Base-by-base conservation (phyloP, 257 asterid species). In the Petunia axillaris region DNA sequence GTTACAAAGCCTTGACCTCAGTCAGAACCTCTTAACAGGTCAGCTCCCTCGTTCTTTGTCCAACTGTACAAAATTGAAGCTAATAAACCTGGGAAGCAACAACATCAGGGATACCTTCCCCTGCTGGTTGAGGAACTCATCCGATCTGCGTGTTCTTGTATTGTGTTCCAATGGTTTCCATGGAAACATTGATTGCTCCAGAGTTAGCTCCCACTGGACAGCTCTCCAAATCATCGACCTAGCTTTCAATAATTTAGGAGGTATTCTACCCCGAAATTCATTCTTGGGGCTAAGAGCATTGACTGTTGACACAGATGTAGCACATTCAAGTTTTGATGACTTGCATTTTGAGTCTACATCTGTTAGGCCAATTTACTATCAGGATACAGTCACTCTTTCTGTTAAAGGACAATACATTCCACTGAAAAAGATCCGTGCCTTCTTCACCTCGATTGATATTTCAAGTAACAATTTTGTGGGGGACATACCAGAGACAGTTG, bases 161-260 rank as follows among this genome's bases (percentile, higher is more conserved):
- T 76, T 91, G 68, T 85, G 88, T 9, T 82, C 55, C 75, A 93
- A 93, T 84, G 81, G 41, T 9, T 90, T 93, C 73, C 80, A 88
- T 40, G 98, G 98, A 54, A 77, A 73, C 16, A 57, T 90, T 4
- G 15, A 2, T 16, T 87, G 94, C 60, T 66, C 70, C 1, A 75
- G 54, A 5, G 39, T 57, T 36, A 81, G 78, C 0, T 74, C 79
- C 73, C 85, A 82, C 85, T 92, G 94, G 97, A 80, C 88, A 4
- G 84, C 87, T 80, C 92, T 92, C 76, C 97, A 91, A 80, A 88
- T 94, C 77, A 83, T 92, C 10, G 93, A 92, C 63, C 15, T 92
- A 53, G 85, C 96, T 55, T 86, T 55, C 77, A 94, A 93, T 59
- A 81, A 82, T 37, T 94, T 94, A 84, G 75, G 25, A 11, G 95